Evolutionary conservation across 2,329 filamentous ascomycete genomes (phyloP), one percentile per base, ranked within the genome.

Genomic region (Scortechinia acanthostroma): DNA sequence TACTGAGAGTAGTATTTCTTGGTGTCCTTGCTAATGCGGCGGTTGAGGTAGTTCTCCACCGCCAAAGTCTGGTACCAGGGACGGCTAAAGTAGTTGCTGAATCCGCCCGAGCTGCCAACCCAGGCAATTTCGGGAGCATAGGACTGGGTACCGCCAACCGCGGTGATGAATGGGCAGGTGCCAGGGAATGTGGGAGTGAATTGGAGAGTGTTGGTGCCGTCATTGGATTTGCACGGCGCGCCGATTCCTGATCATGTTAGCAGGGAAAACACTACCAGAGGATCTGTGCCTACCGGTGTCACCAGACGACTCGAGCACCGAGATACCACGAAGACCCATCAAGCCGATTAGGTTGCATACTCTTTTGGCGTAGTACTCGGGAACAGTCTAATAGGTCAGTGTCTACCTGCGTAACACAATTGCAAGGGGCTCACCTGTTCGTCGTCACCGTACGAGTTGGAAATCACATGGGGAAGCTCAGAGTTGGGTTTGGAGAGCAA

Each of bases 371-470:
- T 86, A 86, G 3, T 68, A 63, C 19, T 62, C 61, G 0, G 81
- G 80, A 0, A 87, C 66, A 3, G 70, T 73, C 56, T 71, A n/a
- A n/a, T n/a, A n/a, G n/a, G n/a, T n/a, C n/a, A n/a, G n/a, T n/a
- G n/a, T n/a, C n/a, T 42, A 6, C 10, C 35, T 42, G 15, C 3
- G 20, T 21, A 25, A 19, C 21, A 43, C 2, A 43, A 14, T n/a
- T n/a, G 23, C 3, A 35, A 19, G 13, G 15, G 25, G 20, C 28
- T 44, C 30, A 49, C 47, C 50, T 83, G 78, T 58, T 88, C 84
- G 42, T 81, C 71, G 51, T 86, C 81, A 21, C 80, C 82, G 55
- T 88, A 88, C 0, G 82, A 87, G n/a, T 80, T 83, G 33, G 73
- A 75, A 35, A 88, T 69, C 16, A 86, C 76, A 3, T 76, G 71